Evolutionary conservation across 1,284 basidiomycete genomes (phyloP).

Genomic region (Sanghuangporus weigelae): DNA sequence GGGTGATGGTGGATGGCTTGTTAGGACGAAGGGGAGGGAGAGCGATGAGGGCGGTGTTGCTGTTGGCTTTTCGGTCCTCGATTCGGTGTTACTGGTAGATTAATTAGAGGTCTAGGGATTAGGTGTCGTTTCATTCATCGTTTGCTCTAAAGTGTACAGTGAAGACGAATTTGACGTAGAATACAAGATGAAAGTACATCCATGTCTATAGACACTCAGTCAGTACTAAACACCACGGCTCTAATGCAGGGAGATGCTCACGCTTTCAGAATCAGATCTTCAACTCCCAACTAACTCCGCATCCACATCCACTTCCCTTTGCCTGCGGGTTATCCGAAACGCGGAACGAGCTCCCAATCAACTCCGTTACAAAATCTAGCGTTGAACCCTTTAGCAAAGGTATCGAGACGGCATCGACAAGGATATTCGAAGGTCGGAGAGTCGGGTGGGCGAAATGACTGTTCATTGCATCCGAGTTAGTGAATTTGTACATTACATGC

Average conservation of each 20-base stretch:
- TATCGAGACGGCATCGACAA: conserved; percentile 81
- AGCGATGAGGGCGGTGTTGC: conserved; percentile 95
- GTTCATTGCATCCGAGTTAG: neutral
- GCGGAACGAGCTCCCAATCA: conserved; percentile 85
- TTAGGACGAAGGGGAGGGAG: conserved; percentile 90
- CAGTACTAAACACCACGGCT: neutral
- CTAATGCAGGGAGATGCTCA: neutral
- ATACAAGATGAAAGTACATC: neutral
- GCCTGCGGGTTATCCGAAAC: conserved; percentile 80
- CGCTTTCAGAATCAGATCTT: conserved; percentile 39
- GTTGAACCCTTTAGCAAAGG: conserved; percentile 77
- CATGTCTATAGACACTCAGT: neutral
- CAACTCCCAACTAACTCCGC: conserved; percentile 88
- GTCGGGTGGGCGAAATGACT: conserved; percentile 66
- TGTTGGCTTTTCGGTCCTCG: conserved; percentile 85
- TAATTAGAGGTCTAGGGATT: conserved; percentile 12
- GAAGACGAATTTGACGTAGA: neutral
- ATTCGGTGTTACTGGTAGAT: conserved; percentile 73
- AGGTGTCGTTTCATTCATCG: neutral
- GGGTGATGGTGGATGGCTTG: conserved; percentile 52
- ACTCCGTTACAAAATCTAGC: conserved; percentile 85
- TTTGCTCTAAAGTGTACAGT: neutral
- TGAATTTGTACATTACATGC: neutral
- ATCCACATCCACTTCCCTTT: conserved; percentile 82
- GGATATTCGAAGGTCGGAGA: conserved; percentile 63